Conservation (phyloP, 164 flowering plant genomes). For the Malania oleifera region DNA sequence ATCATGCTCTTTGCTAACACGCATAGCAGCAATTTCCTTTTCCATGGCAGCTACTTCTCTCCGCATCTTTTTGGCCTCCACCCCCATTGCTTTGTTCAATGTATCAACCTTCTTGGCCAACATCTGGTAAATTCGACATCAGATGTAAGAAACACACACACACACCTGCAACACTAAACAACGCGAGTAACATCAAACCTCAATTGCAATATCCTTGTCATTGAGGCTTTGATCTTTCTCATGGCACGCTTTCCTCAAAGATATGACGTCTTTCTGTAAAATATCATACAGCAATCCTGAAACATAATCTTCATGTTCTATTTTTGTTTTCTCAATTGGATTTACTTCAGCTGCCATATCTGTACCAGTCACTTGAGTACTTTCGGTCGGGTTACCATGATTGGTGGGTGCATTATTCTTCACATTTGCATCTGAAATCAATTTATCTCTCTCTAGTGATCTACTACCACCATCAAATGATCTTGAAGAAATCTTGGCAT, state of each 20-base stretch:
- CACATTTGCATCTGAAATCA: constrained; percentile 11
- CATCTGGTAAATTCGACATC: constrained; percentile 35
- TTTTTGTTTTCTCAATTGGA: constrained; percentile 22
- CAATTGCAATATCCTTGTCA: constrained; percentile 71
- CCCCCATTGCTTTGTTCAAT: constrained; percentile 67
- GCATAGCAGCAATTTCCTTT: constrained; percentile 62
- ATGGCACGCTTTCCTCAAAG: constrained; percentile 53
- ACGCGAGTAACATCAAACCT: constrained; percentile 29
- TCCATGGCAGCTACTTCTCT: constrained; percentile 70
- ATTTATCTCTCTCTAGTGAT: constrained; percentile 27
- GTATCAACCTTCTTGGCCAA: constrained; percentile 70
- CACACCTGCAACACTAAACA: not conserved
- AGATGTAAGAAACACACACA: not conserved
- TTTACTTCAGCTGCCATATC: constrained; percentile 13
- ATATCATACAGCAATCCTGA: constrained; percentile 60
- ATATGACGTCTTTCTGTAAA: constrained; percentile 62
- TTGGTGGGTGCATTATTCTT: constrained; percentile 9
- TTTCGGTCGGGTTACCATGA: constrained; percentile 11
- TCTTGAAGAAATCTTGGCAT: constrained; percentile 35
- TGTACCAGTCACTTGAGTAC: constrained; percentile 14
- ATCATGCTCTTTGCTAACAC: constrained; percentile 45
- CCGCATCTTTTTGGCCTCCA: constrained; percentile 71
- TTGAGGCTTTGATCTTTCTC: constrained; percentile 67
- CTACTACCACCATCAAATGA: constrained; percentile 52
- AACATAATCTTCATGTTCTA: constrained; percentile 44